Evolutionary conservation across 148 eudicot genomes (phyloP).

Genomic region (Camellia lanceoleosa): DNA sequence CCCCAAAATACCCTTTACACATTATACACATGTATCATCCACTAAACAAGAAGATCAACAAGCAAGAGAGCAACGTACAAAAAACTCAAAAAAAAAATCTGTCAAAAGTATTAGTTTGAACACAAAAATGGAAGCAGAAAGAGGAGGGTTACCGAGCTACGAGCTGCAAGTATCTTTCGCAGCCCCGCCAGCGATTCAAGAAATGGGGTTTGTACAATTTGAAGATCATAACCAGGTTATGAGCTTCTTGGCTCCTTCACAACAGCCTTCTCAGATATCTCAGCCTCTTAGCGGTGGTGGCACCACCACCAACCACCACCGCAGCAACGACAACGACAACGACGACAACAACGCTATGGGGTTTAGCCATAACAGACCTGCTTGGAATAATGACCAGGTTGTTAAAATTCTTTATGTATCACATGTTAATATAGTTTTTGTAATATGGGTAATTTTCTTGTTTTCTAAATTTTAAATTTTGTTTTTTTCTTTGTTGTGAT

Average conservation of each 20-base stretch:
- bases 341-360: background rate
- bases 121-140: constrained; percentile 36
- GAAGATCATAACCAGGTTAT: constrained; percentile 39
- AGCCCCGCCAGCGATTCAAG: constrained; percentile 20
- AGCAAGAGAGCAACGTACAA: background rate
- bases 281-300: constrained; percentile 8
- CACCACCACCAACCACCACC: constrained; percentile 7
- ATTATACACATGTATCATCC: background rate
- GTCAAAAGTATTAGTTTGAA: constrained; percentile 17
- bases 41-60: background rate
- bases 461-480: background rate
- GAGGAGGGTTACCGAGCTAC: constrained; percentile 20
- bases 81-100: background rate
- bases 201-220: constrained; percentile 41
- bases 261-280: constrained; percentile 20
- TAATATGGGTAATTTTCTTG: background rate
- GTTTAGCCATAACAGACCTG: constrained; percentile 21
- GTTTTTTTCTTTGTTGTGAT: background rate
- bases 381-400: constrained; percentile 41
- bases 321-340: background rate
- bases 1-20: background rate
- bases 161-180: constrained; percentile 22
- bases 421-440: background rate
- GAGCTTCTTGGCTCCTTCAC: constrained; percentile 34
- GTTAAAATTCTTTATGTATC: background rate